phyloP scores from a whole-genome alignment of 1,284 basidiomycete genomes.

The Ustilago sp. region DNA sequence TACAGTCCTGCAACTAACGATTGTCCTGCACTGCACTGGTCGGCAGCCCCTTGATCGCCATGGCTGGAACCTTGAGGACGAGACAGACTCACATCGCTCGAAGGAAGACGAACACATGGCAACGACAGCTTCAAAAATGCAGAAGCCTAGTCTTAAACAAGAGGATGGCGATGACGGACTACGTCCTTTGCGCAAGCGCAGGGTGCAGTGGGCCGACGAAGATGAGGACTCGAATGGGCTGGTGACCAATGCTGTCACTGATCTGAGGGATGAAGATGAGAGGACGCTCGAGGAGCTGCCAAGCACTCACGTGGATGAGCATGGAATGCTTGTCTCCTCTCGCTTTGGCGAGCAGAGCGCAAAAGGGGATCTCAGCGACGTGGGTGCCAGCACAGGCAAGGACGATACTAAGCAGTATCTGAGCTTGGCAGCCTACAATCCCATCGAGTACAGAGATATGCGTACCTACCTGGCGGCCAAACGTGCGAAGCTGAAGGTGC shows the following conservation, averaged over 20 bases:
- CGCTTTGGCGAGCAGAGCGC: no score
- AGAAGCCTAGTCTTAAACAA: conserved; percentile 17
- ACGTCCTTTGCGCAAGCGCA: conserved; percentile 32
- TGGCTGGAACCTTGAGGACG: neutral
- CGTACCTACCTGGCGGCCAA: conserved; percentile 90
- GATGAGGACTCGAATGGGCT: conserved; percentile 16
- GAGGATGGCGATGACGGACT: neutral
- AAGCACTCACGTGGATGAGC: conserved; percentile 21
- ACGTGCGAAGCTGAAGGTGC: conserved; percentile 76
- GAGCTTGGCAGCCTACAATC: conserved; percentile 74
- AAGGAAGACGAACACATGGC: conserved; percentile 9
- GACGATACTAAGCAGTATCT: conserved; percentile 30
- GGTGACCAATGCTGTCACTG: neutral
- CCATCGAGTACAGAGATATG: conserved; percentile 83
- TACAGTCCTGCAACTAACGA: neutral
- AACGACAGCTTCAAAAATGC: conserved; percentile 8
- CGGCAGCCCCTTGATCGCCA: neutral
- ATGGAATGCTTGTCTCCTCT: conserved; percentile 28
- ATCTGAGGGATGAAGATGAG: neutral
- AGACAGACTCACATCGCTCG: neutral
- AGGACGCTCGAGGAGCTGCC: neutral
- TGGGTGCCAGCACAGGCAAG: neutral
- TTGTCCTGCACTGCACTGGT: no score
- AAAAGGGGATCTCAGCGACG: neutral
- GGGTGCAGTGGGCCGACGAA: conserved; percentile 51